These are phyloP conservation scores for Sporobolomyces pararoseus DNA, from an alignment of 768 basidiomycete species.

Conservation along the genomic window DNA sequence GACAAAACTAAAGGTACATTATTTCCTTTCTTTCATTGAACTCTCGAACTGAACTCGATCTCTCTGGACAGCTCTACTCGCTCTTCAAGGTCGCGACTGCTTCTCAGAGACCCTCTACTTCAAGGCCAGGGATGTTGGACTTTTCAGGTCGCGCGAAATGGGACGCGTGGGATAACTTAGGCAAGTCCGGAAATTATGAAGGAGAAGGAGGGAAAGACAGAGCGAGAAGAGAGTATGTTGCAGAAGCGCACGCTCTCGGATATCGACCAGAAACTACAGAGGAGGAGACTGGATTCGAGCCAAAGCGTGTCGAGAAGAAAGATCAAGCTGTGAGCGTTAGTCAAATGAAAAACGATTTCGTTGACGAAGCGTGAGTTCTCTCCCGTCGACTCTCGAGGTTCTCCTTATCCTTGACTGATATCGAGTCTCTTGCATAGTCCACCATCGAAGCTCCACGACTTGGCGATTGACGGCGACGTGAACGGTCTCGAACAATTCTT, in stretches of 20 bases:
- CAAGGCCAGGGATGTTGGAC: slow-evolving; percentile 30
- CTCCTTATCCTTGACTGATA: too few relatives aligned
- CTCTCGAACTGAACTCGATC: background rate
- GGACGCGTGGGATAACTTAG: slow-evolving; percentile 32
- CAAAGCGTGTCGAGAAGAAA: background rate
- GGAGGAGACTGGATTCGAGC: background rate
- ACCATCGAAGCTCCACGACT: slow-evolving; percentile 25
- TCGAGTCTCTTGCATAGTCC: background rate
- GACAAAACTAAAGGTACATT: slow-evolving; percentile 26
- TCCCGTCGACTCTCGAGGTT: background rate
- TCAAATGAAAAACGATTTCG: slow-evolving; percentile 7
- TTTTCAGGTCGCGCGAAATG: slow-evolving; percentile 35
- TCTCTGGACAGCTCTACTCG: slow-evolving; percentile 26
- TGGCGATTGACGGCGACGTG: slow-evolving; percentile 21
- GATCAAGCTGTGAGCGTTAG: slow-evolving; percentile 35
- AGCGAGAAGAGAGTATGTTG: slow-evolving; percentile 16
- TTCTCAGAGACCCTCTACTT: background rate
- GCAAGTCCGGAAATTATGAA: background rate
- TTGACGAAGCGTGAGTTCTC: slow-evolving; percentile 32
- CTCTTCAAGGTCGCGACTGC: slow-evolving; percentile 35
- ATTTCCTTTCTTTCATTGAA: background rate
- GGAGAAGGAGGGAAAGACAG: background rate
- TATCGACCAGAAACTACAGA: background rate
- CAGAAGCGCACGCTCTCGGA: slow-evolving; percentile 1
- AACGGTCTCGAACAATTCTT: slow-evolving; percentile 11